Evolutionary conservation across 208 protist species (phyloP), one percentile per base, ranked within the genome.

Genomic region (Endotrypanum monterogeii): DNA sequence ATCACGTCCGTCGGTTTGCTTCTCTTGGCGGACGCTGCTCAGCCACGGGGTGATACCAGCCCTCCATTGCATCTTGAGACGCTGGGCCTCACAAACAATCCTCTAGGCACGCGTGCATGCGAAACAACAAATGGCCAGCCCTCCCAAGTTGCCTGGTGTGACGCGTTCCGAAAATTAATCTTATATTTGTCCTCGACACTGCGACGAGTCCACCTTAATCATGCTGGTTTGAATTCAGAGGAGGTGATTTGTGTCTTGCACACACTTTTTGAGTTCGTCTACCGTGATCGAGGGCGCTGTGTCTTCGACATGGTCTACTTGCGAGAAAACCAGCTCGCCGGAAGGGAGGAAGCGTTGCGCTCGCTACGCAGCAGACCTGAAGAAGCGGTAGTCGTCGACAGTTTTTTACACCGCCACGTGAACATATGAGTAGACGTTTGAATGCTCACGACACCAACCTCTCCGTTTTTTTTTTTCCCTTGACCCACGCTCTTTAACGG

Each of bases 21-120:
- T 50, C 12, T 11, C 28, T 41, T 76, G 63, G 56, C 61, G 16
- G 23, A 23, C 46, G 28, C 37, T 30, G 25, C 48, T 12, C 30
- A 28, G 11, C 16, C 32, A 48, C 46, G 68, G n/a, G 2, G 20
- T 20, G 39, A 11, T 44, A 25, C 1, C 23, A 51, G 20, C 56
- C 39, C 52, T 18, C 41, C 70, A 39, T 12, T 60, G 11, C 50
- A 41, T 0, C 54, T 87, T 3, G 79, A 79, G 28, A 71, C 71
- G n/a, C 9, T 85, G 4, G 84, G 84, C 1, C 73, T 89, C 25
- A 86, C 80, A 5, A 89, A 89, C 63, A 89, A 89, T n/a, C 67
- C 67, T 0, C 67, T 84, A 0, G 55, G 74, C 11, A 48, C 48
- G 4, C 35, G 37, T n/a, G 44, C 28, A 32, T 20, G 48, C 14